Evolutionary conservation across 345 rosid genomes (phyloP).

Genomic region (Eucalyptus caleyi): DNA sequence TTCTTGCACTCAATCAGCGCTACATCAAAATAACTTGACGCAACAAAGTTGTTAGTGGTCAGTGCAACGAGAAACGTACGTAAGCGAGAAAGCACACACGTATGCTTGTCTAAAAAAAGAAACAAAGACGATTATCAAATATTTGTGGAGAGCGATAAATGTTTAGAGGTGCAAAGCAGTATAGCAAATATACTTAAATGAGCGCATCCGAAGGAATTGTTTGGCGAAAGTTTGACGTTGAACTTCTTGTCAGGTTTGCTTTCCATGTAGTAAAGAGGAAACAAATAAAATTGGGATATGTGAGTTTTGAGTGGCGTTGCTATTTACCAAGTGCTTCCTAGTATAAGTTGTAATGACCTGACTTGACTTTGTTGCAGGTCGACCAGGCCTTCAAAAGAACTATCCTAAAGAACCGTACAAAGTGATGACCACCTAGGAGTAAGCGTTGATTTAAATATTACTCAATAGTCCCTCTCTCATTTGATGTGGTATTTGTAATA

Average conservation of each 20-base stretch:
- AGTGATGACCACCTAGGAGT: background rate
- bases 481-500: background rate
- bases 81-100: background rate
- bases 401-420: background rate
- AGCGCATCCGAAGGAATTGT: background rate
- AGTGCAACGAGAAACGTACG: background rate
- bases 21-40: background rate
- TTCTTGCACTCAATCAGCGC: background rate
- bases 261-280: background rate
- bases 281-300: background rate
- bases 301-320: background rate
- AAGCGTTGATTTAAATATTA: background rate
- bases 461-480: background rate
- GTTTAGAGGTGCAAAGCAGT: background rate
- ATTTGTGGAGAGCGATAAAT: background rate
- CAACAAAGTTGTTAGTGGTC: background rate
- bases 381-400: background rate
- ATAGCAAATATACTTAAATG: background rate
- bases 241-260: background rate
- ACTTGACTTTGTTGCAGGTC: background rate
- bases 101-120: background rate
- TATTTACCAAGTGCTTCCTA: background rate
- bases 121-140: background rate
- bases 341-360: background rate
- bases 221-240: background rate